Base-by-base conservation (phyloP, 139 green algal species). In the Micractinium conductrix region DNA sequence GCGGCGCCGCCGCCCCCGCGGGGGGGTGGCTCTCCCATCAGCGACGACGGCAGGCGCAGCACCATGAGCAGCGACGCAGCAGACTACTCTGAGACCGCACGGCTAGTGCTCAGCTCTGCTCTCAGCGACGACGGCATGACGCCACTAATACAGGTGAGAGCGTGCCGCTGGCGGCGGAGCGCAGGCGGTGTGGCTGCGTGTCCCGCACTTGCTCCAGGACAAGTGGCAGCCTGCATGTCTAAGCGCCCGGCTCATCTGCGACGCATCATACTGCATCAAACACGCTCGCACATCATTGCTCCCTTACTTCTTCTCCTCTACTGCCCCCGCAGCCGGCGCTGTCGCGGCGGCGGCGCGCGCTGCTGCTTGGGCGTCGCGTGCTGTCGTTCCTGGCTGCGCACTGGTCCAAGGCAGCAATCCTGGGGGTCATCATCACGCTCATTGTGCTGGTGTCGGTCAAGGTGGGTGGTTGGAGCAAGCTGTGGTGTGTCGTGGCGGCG, bases 371-470 rank as follows among this genome's bases (percentile, higher is more conserved):
- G 43, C 80, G 68, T 42, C 69, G 40, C 4, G 17, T 63, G 68
- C 4, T 45, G 21, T 37, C 43, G 17, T 88, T 88, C 37, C 7
- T 88, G 37, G 50, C 83, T n/a, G 78, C 78, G 17, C 85, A 86
- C 82, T 90, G 87, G 87, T 90, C 87, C 44, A 90, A 90, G 67
- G 85, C 81, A 14, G 78, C 79, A 28, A 75, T 86, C 55, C 44
- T 88, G 28, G 87, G 65, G 4, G 21, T 88, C 8, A 74, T 92
- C 21, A 84, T 93, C 70, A 86, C 85, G 14, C 58, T 93, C 35
- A 90, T 93, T 24, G 88, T 93, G 4, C 73, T 93, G 1, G 79
- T 91, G 5, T 84, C 87, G 26, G 86, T 93, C n/a, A 89, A 91
- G 82, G 89, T 91, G 42, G 12, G 12, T n/a, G 38, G 65, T 7